Evolutionary conservation across 1,284 basidiomycete species (phyloP), one percentile per base, ranked within the genome.

Genomic region (Cryptococcus sp.): DNA sequence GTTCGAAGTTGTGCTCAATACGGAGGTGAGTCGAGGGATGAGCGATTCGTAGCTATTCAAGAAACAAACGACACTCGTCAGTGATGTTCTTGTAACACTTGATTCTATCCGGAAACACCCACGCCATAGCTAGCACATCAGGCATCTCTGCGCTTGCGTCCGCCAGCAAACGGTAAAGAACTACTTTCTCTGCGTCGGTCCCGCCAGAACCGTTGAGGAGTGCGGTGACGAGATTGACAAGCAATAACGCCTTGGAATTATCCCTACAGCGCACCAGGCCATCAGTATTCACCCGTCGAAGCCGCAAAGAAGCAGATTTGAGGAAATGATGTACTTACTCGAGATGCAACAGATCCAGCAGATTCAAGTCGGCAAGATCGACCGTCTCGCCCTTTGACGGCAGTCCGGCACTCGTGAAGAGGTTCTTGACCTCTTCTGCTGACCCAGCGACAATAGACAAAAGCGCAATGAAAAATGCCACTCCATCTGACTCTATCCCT

Each of bases 401-500:
- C 39, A 86, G 81, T 47, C 82, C 81, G 40, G 87, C 87, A 38
- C 87, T 85, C 53, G 81, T 80, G 53, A 92, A 78, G 41, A 93
- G 80, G 39, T 76, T 79, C 60, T 82, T 71, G 25, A 71, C 80
- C 67, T 88, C 90, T 7, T 81, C 77, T 20, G 79, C 77, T 10
- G 80, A 78, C 5, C 84, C 85, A 10, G 86, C 85, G 16, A 87
- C 85, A 46, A 87, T 81, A 1, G 92, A 87, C 2, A 93, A 75
- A 17, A 94, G 80, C 2, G 89, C 88, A 39, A 92, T 77, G 78
- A 94, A 91, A 78, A 90, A 93, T 17, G 89, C 89, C 31, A 92
- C 77, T 3, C 85, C 85, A 48, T 90, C 85, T 0, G 82, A 77
- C 47, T 81, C 81, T 27, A 91, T 78, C 11, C 53, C 60, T 35